Base-by-base conservation (phyloP, 139 green algal species). In the Coccomyxa sp. region DNA sequence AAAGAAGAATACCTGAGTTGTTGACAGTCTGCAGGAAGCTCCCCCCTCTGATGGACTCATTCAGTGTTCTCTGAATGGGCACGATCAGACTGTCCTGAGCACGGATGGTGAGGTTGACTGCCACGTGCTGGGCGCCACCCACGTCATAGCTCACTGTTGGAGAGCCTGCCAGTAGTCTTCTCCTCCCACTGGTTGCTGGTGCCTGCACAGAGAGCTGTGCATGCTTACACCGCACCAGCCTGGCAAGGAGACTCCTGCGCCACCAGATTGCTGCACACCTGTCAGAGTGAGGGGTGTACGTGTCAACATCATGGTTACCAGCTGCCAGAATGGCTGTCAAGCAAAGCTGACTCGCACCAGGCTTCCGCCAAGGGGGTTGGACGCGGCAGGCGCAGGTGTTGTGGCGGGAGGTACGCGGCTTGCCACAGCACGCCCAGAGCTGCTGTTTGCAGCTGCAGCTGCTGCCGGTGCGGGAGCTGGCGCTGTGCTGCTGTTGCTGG, bases 71-170 rank as follows among this genome's bases (percentile, higher is more conserved):
- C 0, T 41, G 34, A 27, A 78, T 36, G 50, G 41, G 12, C 24
- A 24, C 35, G 39, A 73, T 34, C 6, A 74, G 14, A 4, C 34
- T 58, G 12, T 31, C 54, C 31, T 36, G 36, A 14, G 78, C 71
- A 9, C 50, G 64, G 36, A 82, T 73, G 50, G 78, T 82, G 70
- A 77, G 40, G 50, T 77, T 82, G 70, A 82, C 37, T 8, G 71
- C 22, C 50, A 82, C 70, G 31, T 74, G 38, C 70, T 64, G 37
- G 22, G 64, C 27, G 27, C 64, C 64, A 36, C 64, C 64, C 64
- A 71, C 64, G 2, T 34, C n/a, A 5, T 71, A 71, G n/a, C n/a
- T 71, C 12, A 71, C 35, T 10, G 64, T 71, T 34, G 64, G n/a
- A 22, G 64, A 18, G 29, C 24, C 64, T 29, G 64, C 29, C 64